Percentiles rank a stretch among this genome's conserved stretches.
Evolutionary conservation across 768 basidiomycete genomes (phyloP).

Genomic region (Suillus americanus): DNA sequence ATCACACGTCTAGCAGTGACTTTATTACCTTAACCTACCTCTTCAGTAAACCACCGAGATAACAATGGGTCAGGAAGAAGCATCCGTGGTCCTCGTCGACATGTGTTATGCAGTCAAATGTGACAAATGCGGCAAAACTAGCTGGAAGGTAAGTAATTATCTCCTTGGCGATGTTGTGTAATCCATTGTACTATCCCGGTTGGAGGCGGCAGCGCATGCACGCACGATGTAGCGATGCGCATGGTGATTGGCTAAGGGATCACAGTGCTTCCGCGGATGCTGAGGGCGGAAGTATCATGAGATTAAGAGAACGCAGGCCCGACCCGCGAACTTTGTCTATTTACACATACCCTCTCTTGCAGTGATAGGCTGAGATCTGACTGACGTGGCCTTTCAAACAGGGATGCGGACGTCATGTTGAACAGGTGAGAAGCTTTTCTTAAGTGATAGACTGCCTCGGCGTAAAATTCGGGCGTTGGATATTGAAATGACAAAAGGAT

Average conservation of each 20-base stretch:
- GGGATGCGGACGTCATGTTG: slow-evolving; percentile 73
- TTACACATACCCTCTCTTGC: slow-evolving; percentile 1
- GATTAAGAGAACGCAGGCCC: slow-evolving; percentile 3
- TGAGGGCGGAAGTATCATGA: slow-evolving; percentile 8
- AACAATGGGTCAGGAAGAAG: slow-evolving; percentile 23
- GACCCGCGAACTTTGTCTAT: slow-evolving; percentile 12
- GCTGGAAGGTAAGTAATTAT: slow-evolving; percentile 59
- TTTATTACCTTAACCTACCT: slow-evolving; percentile 35
- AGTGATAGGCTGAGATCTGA: slow-evolving; percentile 11
- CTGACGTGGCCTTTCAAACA: slow-evolving; percentile 27
- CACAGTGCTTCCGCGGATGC: slow-evolving; percentile 16
- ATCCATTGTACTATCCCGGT: slow-evolving; percentile 13
- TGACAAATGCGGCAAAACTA: slow-evolving; percentile 62
- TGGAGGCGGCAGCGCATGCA: slow-evolving; percentile 21
- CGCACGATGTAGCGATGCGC: slow-evolving; percentile 12
- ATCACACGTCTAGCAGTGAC: slow-evolving; percentile 12
- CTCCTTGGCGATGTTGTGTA: slow-evolving; percentile 26
- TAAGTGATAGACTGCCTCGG: slow-evolving; percentile 11
- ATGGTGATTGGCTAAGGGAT: slow-evolving; percentile 14
- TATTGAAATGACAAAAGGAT: slow-evolving; percentile 1
- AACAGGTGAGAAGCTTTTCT: slow-evolving; percentile 46
- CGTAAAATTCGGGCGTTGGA: slow-evolving; percentile 18
- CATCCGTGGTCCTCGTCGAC: slow-evolving; percentile 42
- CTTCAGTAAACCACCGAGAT: slow-evolving; percentile 13
- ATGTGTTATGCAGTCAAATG: slow-evolving; percentile 60